Percentiles rank a stretch among this genome's conserved stretches.
Conservation (phyloP, 2,329 filamentous ascomycete species). For the Aureobasidium leucospermi region DNA sequence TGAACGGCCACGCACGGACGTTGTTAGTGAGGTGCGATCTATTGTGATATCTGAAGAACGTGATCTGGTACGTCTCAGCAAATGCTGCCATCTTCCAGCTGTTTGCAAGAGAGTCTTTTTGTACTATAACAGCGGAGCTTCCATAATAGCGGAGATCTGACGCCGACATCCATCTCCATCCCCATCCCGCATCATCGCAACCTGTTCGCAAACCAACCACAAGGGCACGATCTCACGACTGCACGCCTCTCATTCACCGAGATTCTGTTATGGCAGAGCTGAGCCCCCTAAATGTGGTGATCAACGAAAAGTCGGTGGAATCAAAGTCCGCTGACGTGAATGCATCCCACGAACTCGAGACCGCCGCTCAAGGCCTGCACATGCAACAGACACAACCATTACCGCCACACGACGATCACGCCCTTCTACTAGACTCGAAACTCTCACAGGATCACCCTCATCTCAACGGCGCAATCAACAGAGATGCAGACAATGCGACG, state of each 20-base stretch:
- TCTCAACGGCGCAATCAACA: not conserved
- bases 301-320: slow-evolving; percentile 60
- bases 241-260: slow-evolving; percentile 22
- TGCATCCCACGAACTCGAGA: slow-evolving; percentile 43
- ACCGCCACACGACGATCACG: not conserved
- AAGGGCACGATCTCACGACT: not conserved
- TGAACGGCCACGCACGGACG: no score
- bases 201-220: not conserved
- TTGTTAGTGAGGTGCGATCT: no score
- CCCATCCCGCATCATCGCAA: no score
- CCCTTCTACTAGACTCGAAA: slow-evolving; percentile 10
- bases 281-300: slow-evolving; percentile 64
- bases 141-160: no score
- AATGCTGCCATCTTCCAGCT: no score
- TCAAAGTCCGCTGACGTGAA: slow-evolving; percentile 56
- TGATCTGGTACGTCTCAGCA: no score
- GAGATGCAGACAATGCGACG: slow-evolving; percentile 11
- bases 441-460: slow-evolving; percentile 15
- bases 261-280: slow-evolving; percentile 65
- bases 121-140: no score
- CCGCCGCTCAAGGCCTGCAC: slow-evolving; percentile 44
- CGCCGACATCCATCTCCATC: no score
- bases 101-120: no score
- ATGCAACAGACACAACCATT: slow-evolving; percentile 20
- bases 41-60: no score